These are phyloP conservation scores for Cladophialophora immunda DNA, from an alignment of 2,329 filamentous ascomycete species.

Conservation along the genomic window DNA sequence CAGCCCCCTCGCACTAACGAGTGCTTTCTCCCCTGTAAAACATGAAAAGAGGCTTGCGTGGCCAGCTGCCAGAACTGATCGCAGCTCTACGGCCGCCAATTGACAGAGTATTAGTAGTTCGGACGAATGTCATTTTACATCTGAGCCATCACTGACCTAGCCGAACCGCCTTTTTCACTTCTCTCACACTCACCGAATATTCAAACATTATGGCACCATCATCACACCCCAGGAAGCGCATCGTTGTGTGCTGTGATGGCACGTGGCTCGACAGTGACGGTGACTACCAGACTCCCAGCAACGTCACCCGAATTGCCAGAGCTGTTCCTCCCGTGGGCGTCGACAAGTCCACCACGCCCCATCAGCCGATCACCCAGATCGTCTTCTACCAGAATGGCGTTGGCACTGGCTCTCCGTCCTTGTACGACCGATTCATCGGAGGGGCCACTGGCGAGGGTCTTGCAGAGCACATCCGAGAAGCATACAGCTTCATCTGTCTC, in stretches of 20 bases:
- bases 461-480: constrained; percentile 41
- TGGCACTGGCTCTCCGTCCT: constrained; percentile 41
- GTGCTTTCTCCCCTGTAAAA: background rate
- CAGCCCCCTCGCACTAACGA: background rate
- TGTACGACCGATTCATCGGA: constrained; percentile 43
- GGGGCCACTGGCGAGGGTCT: constrained; percentile 41
- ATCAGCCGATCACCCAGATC: constrained; percentile 42
- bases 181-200: background rate
- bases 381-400: constrained; percentile 48
- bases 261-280: constrained; percentile 47
- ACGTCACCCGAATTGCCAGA: constrained; percentile 47
- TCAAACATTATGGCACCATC: constrained; percentile 19
- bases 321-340: constrained; percentile 42
- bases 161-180: background rate
- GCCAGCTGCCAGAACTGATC: background rate
- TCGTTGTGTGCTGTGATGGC: constrained; percentile 47
- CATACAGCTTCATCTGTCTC: constrained; percentile 45
- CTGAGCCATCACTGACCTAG: background rate
- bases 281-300: constrained; percentile 44
- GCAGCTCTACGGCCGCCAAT: background rate
- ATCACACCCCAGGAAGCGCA: constrained; percentile 40
- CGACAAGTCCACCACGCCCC: constrained; percentile 35
- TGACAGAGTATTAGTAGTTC: background rate
- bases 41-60: background rate
- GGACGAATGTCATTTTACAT: background rate